Conservation (phyloP, 805 yeast genomes). For the Cyberlindnera meyerae region DNA sequence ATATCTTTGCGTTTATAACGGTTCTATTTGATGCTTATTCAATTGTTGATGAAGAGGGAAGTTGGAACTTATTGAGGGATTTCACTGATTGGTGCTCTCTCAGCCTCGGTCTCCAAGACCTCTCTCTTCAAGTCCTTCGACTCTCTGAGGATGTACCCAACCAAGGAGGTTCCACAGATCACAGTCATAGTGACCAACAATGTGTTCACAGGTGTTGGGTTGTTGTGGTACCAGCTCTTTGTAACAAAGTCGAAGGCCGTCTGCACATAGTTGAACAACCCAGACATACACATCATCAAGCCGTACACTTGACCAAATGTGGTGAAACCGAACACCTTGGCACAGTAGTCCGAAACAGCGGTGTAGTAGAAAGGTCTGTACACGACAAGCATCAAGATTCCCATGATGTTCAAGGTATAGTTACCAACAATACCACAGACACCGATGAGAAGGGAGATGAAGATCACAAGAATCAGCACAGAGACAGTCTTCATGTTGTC, state of each 20-base stretch:
- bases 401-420: constrained; percentile 50
- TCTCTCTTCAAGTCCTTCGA: constrained; percentile 41
- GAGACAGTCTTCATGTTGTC: constrained; percentile 67
- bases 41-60: too few relatives aligned
- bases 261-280: constrained; percentile 72
- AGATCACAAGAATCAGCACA: constrained; percentile 47
- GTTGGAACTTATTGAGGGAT: constrained; percentile 36
- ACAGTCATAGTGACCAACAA: constrained; percentile 50
- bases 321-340: constrained; percentile 88
- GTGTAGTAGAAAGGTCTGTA: constrained; percentile 93
- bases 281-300: constrained; percentile 73
- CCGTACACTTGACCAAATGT: constrained; percentile 94
- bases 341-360: constrained; percentile 84
- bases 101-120: constrained; percentile 59
- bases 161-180: constrained; percentile 28
- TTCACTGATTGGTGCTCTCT: constrained; percentile 44
- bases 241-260: constrained; percentile 65
- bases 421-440: constrained; percentile 58
- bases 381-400: constrained; percentile 67
- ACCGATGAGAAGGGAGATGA: constrained; percentile 60
- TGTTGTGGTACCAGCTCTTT: constrained; percentile 59
- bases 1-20: too few relatives aligned
- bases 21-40: too few relatives aligned
- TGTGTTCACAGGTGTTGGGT: constrained; percentile 76
- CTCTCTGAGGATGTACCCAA: constrained; percentile 31